Conservation (phyloP, 306 rosid species). For the Chamaecrista fasciculata region DNA sequence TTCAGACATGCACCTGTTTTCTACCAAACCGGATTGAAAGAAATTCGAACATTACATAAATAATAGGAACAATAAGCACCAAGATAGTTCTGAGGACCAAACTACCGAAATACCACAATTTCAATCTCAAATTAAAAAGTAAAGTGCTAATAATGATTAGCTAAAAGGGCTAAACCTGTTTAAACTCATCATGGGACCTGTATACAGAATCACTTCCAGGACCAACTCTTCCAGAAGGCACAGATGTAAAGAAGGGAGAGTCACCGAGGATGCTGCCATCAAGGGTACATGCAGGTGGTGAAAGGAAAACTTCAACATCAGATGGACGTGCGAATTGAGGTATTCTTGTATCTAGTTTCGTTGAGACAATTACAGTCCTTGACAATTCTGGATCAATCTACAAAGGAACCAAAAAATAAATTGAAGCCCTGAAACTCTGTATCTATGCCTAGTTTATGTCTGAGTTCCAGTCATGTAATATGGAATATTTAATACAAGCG, state of each 20-base stretch:
- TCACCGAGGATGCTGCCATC: constrained; percentile 89
- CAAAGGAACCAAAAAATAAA: background rate
- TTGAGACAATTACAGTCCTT: constrained; percentile 87
- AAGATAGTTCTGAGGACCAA: background rate
- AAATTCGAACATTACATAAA: background rate
- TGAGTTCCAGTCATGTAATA: background rate
- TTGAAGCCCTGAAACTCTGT: background rate
- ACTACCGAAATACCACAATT: background rate
- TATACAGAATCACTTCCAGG: constrained; percentile 64
- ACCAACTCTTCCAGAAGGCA: constrained; percentile 98
- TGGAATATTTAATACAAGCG: background rate
- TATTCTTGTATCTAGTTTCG: constrained; percentile 92
- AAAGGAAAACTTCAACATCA: constrained; percentile 92
- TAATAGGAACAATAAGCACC: constrained; percentile 7
- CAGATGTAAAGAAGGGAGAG: constrained; percentile 94
- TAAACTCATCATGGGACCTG: constrained; percentile 81
- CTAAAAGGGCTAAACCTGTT: constrained; percentile 53
- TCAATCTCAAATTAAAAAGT: background rate
- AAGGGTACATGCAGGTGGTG: constrained; percentile 78
- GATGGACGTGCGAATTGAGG: constrained; percentile 95
- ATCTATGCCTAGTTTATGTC: background rate
- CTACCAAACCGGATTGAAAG: background rate
- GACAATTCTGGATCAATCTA: constrained; percentile 94
- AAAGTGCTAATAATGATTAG: background rate
- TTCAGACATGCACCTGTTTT: background rate